Evolutionary conservation across 192 early-diverging fungal species (phyloP).

Genomic region (Mortierella hygrophila): DNA sequence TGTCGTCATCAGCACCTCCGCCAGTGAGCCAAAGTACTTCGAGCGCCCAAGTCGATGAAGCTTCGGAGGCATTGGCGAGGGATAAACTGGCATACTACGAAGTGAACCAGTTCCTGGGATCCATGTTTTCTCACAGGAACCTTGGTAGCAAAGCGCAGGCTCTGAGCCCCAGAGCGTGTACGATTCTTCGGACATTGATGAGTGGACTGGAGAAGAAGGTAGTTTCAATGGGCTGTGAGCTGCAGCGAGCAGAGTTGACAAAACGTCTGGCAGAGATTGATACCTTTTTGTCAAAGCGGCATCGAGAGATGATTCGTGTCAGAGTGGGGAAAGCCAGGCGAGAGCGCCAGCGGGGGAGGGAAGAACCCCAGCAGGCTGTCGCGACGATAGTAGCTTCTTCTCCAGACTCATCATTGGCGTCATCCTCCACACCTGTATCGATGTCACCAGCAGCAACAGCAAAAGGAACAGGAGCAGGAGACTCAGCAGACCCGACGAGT

Average conservation of each 20-base stretch:
- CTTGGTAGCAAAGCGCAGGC: neutral
- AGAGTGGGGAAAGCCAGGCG: neutral
- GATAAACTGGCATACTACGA: constrained; percentile 27
- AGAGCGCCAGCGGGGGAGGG: neutral
- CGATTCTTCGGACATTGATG: constrained; percentile 32
- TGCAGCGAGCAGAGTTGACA: constrained; percentile 25
- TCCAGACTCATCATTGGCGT: neutral
- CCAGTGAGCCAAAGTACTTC: neutral
- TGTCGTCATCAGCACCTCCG: neutral
- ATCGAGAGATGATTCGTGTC: neutral
- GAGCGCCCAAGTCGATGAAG: neutral
- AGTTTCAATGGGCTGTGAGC: constrained; percentile 38
- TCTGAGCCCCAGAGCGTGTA: constrained; percentile 13
- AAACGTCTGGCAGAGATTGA: constrained; percentile 2
- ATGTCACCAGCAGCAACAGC: neutral
- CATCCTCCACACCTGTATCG: neutral
- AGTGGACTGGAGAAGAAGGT: constrained; percentile 27
- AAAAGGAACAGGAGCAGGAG: too few species aligned
- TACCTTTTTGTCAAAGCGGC: neutral
- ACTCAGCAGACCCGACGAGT: neutral
- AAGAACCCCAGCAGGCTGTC: neutral
- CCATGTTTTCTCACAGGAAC: constrained; percentile 1
- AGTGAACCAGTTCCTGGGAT: constrained; percentile 28
- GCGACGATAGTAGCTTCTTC: neutral
- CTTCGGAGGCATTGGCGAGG: neutral